Evolutionary conservation across 2,329 filamentous ascomycete species (phyloP).

Genomic region (Neofusicoccum laricinum): DNA sequence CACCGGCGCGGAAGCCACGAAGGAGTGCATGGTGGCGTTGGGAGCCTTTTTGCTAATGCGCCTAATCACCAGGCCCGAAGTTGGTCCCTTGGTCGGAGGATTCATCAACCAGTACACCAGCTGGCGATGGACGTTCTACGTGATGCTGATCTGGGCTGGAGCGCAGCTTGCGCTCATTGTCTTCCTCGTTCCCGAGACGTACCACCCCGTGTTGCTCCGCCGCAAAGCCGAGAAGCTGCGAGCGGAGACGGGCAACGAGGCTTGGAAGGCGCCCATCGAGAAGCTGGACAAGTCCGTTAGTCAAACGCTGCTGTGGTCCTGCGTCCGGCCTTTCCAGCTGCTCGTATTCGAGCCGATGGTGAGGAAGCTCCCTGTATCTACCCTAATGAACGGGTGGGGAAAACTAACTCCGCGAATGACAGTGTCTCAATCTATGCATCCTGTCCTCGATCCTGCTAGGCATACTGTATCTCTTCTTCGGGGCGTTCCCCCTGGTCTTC

Average conservation of each 20-base stretch:
- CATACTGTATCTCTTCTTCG: conserved; percentile 87
- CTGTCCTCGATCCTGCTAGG: conserved; percentile 83
- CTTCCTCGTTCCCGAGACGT: conserved; percentile 82
- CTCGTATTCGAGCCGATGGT: conserved; percentile 79
- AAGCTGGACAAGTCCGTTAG: conserved; percentile 65
- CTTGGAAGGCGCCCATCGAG: conserved; percentile 77
- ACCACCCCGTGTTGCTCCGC: conserved; percentile 68
- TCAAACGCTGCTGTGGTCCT: conserved; percentile 49
- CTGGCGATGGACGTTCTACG: conserved; percentile 66
- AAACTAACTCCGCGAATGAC: conserved; percentile 22
- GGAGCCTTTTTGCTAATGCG: conserved; percentile 15
- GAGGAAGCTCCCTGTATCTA: conserved; percentile 16
- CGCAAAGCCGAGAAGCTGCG: conserved; percentile 69
- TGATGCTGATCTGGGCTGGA: conserved; percentile 77
- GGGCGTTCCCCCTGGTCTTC: conserved; percentile 82
- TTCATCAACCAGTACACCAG: conserved; percentile 74
- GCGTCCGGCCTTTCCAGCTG: conserved; percentile 70
- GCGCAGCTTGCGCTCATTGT: conserved; percentile 61
- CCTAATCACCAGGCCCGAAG: conserved; percentile 46
- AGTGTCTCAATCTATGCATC: conserved; percentile 72
- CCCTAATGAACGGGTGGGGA: conserved; percentile 21
- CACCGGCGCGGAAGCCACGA: conserved; percentile 4
- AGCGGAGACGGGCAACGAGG: conserved; percentile 71
- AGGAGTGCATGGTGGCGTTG: conserved; percentile 6
- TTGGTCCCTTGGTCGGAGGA: conserved; percentile 65